These are phyloP conservation scores for Kwoniella dejecticola DNA, from an alignment of 768 basidiomycete genomes.

Conservation along the genomic window DNA sequence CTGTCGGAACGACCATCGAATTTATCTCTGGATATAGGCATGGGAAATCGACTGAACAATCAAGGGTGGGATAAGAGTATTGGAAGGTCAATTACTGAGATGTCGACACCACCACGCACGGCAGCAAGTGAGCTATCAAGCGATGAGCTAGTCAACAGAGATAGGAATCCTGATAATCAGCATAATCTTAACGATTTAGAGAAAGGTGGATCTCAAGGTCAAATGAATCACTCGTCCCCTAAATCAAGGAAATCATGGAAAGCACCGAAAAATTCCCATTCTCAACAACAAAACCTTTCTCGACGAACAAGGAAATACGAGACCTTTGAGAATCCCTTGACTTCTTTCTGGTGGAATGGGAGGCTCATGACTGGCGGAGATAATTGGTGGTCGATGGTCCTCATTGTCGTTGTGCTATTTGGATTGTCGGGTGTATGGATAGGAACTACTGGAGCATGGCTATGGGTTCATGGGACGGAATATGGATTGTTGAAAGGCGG, in stretches of 20 bases:
- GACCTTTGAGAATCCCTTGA: slow-evolving; percentile 36
- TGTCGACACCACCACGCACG: slow-evolving; percentile 22
- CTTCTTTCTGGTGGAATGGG: slow-evolving; percentile 69
- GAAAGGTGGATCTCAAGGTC: background rate
- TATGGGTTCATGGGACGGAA: slow-evolving; percentile 70
- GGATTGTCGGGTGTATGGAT: slow-evolving; percentile 79
- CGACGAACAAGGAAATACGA: slow-evolving; percentile 28
- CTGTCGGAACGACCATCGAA: background rate
- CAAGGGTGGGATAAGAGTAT: slow-evolving; percentile 11
- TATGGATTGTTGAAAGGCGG: slow-evolving; percentile 67
- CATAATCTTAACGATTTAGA: background rate
- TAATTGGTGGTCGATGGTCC: slow-evolving; percentile 76
- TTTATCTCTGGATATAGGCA: background rate
- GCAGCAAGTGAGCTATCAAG: slow-evolving; percentile 23
- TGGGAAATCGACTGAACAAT: background rate
- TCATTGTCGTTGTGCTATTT: slow-evolving; percentile 65
- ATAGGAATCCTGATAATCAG: background rate
- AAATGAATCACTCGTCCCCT: background rate
- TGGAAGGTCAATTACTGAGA: slow-evolving; percentile 18
- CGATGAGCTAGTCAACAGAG: slow-evolving; percentile 26
- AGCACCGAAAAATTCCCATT: background rate
- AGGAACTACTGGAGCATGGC: slow-evolving; percentile 81
- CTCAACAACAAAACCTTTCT: no score
- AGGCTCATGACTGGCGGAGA: slow-evolving; percentile 81
- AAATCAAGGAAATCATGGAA: background rate